Evolutionary conservation across 2,329 filamentous ascomycete species (phyloP).

Genomic region (Microdochium bolleyi): DNA sequence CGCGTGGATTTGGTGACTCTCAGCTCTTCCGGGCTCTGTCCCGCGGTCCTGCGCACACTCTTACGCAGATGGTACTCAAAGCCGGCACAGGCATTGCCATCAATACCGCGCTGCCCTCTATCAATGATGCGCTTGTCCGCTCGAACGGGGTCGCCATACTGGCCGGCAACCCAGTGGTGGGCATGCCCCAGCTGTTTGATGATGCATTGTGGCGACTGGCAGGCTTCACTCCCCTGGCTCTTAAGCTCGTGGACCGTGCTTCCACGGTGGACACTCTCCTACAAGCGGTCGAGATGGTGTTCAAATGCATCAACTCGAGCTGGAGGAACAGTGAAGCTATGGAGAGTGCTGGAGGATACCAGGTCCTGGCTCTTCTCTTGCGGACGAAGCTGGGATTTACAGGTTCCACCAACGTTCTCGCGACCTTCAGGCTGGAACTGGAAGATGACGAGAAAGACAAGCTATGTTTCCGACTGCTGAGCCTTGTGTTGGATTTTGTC

Average conservation of each 20-base stretch:
- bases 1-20: slow-evolving; percentile 71
- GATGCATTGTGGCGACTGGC: slow-evolving; percentile 88
- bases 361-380: slow-evolving; percentile 75
- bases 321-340: slow-evolving; percentile 99
- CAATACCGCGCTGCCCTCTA: slow-evolving; percentile 78
- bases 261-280: slow-evolving; percentile 62
- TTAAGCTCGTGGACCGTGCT: slow-evolving; percentile 79
- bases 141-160: slow-evolving; percentile 75
- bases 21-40: slow-evolving; percentile 72
- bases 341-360: slow-evolving; percentile 92
- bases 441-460: slow-evolving; percentile 45
- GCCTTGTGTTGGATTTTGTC: slow-evolving; percentile 74
- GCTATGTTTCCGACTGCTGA: slow-evolving; percentile 58
- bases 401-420: slow-evolving; percentile 16
- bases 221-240: slow-evolving; percentile 78
- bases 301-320: slow-evolving; percentile 78
- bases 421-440: slow-evolving; percentile 27
- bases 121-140: slow-evolving; percentile 82
- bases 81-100: slow-evolving; percentile 74
- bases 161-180: slow-evolving; percentile 74
- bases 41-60: slow-evolving; percentile 57
- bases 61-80: slow-evolving; percentile 62
- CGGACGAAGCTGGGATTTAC: slow-evolving; percentile 68
- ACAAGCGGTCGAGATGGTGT: slow-evolving; percentile 73
- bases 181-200: slow-evolving; percentile 76